Evolutionary conservation across 1,284 basidiomycete genomes (phyloP), one percentile per base, ranked within the genome.

Genomic region (Ganoderma meredithae): DNA sequence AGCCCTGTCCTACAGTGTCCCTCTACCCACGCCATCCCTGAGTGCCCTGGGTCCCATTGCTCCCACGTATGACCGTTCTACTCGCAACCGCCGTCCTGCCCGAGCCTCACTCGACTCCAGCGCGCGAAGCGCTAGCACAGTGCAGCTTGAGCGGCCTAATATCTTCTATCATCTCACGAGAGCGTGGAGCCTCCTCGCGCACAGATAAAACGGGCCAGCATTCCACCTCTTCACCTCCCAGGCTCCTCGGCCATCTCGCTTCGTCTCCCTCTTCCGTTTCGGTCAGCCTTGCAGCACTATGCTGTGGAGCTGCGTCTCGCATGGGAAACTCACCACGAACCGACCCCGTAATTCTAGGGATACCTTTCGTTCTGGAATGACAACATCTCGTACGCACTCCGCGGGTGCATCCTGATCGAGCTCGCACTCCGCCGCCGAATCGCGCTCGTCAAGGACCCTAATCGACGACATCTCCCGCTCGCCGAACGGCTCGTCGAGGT

Each of bases 331-430:
- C 31, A 55, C 31, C 53, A 17, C 27, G 27, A 31, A 31, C 33
- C 17, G 19, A 56, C 55, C 31, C 15, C 33, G 19, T 27, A 22
- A 41, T 25, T 39, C n/a, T 63, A 96, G 93, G 95, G 95, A 53
- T 97, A 97, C 79, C 88, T 97, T 22, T 96, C 95, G 0, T 97
- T 98, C 80, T 97, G 95, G 96, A 98, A 98, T 80, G 96, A 98
- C 84, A 98, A 97, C 81, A 98, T 98, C 73, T 97, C 95, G 0
- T 98, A 98, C 80, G 95, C 96, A 15, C 86, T 98, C 1, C 89
- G 96, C 22, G 96, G 96, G 3, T 98, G 96, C 79, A 98, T 98
- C 76, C 87, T 98, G 71, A 92, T 98, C 68, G 96, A 98, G 79
- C 91, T 98, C 66, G 96, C 96, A 0, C 87, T 98, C 17, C 88